Evolutionary conservation across 2,329 filamentous ascomycete species (phyloP).

Genomic region (Botrytis byssoidea): DNA sequence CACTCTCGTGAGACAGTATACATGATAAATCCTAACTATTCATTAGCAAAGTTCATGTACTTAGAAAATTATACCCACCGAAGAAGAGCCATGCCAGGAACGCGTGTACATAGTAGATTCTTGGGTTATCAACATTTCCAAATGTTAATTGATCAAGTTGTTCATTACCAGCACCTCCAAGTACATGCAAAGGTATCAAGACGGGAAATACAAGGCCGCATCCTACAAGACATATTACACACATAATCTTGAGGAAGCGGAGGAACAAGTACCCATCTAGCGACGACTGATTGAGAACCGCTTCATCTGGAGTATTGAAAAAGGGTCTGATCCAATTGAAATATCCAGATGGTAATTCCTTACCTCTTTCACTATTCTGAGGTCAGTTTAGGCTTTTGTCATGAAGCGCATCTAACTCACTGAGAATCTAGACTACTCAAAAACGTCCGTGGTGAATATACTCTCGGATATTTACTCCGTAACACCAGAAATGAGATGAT

Average conservation of each 20-base stretch:
- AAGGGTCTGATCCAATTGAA: constrained; percentile 41
- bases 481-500: constrained; percentile 52
- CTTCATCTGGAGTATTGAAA: constrained; percentile 37
- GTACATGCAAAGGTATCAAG: constrained; percentile 63
- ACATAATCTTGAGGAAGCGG: constrained; percentile 61
- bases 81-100: constrained; percentile 64
- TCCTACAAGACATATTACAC: constrained; percentile 61
- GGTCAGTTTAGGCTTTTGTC: constrained; percentile 6
- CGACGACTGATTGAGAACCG: constrained; percentile 61
- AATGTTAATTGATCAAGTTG: constrained; percentile 62
- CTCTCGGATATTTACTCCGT: constrained; percentile 49
- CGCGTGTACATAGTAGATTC: constrained; percentile 59
- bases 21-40: constrained; percentile 53
- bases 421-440: constrained; percentile 49
- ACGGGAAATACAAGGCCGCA: constrained; percentile 63
- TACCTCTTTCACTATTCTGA: constrained; percentile 36
- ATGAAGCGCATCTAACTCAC: constrained; percentile 38
- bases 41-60: constrained; percentile 18
- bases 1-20: constrained; percentile 65
- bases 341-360: constrained; percentile 38
- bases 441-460: constrained; percentile 56
- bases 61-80: constrained; percentile 30
- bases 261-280: constrained; percentile 66
- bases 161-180: constrained; percentile 51
- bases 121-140: constrained; percentile 53